Evolutionary conservation across 2,329 filamentous ascomycete species (phyloP).

Genomic region (Rhynchosporium secalis): DNA sequence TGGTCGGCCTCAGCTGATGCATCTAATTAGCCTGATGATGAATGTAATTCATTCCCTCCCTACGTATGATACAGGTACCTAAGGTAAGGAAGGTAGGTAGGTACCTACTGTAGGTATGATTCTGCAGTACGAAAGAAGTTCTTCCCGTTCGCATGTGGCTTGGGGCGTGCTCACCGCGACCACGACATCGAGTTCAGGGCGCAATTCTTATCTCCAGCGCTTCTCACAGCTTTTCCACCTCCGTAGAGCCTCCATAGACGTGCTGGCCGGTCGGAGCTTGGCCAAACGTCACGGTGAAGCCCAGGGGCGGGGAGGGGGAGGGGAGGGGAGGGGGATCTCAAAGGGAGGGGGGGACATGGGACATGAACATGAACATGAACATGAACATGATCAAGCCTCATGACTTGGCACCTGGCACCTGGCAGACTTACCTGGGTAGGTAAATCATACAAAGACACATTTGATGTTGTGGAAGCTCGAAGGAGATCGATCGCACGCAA

Average conservation of each 20-base stretch:
- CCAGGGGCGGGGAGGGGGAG: not conserved
- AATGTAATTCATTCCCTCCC: not conserved
- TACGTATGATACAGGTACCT: too few species aligned
- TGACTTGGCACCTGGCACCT: not conserved
- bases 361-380: too few species aligned
- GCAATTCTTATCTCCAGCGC: not conserved
- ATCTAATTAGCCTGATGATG: conserved; percentile 5
- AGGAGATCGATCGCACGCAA: too few species aligned
- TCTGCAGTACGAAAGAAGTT: too few species aligned
- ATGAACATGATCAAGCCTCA: not conserved
- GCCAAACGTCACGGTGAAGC: conserved; percentile 7
- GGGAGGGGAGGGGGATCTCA: too few species aligned
- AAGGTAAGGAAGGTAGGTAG: too few species aligned
- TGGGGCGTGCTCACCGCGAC: conserved; percentile 1
- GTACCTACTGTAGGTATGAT: too few species aligned
- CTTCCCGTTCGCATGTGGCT: not conserved
- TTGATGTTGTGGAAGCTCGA: too few species aligned
- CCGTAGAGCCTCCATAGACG: not conserved
- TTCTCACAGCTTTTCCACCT: not conserved
- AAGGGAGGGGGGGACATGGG: too few species aligned
- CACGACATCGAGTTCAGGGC: not conserved
- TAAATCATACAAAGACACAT: too few species aligned
- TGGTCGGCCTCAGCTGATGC: not conserved
- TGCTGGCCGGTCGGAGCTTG: not conserved
- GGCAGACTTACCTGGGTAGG: too few species aligned